phyloP scores from a whole-genome alignment of 2,329 filamentous ascomycete species.

The Cadophora sp. region DNA sequence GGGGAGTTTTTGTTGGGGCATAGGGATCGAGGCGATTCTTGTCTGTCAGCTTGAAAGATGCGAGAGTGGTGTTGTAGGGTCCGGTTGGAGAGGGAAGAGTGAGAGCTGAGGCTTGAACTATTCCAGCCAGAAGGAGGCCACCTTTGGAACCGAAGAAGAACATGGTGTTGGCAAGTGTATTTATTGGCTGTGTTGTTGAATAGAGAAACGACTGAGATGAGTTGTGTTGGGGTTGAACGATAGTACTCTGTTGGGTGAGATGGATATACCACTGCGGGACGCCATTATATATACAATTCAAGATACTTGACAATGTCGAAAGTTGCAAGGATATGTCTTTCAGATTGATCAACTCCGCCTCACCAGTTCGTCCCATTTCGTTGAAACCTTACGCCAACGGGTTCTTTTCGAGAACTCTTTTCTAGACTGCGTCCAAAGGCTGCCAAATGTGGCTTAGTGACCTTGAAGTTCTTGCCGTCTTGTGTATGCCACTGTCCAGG shows the following conservation, averaged over 20 bases:
- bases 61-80: conserved; percentile 33
- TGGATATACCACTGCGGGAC: neutral
- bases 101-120: conserved; percentile 7
- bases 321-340: neutral
- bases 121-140: conserved; percentile 9
- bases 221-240: neutral
- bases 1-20: conserved; percentile 31
- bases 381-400: neutral
- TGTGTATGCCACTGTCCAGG: neutral
- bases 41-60: conserved; percentile 34
- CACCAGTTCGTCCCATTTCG: neutral
- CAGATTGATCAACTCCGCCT: neutral
- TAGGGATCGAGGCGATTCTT: conserved; percentile 41
- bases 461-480: neutral
- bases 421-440: neutral
- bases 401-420: neutral
- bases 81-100: conserved; percentile 24
- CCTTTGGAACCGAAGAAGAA: neutral
- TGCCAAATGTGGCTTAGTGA: neutral
- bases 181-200: neutral
- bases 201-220: neutral
- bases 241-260: neutral
- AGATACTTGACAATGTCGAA: neutral
- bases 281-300: neutral
- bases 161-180: neutral